Conservation (phyloP, 805 yeast species). For the Starmerella geochares region DNA sequence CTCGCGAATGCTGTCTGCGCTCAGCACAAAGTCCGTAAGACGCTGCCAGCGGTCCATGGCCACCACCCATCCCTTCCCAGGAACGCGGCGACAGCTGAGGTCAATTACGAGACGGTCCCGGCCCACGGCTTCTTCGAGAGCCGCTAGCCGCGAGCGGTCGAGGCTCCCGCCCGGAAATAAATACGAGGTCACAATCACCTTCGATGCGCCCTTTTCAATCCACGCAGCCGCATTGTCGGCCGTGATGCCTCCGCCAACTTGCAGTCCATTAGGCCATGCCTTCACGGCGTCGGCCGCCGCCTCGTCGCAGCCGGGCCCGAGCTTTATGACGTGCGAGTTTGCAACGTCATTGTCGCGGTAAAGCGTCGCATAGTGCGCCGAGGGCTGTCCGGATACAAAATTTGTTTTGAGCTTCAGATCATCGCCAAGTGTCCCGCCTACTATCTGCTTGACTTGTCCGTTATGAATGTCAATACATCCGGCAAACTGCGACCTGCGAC, state of each 20-base stretch:
- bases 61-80: conserved; percentile 62
- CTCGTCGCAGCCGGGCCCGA: conserved; percentile 71
- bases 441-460: conserved; percentile 93
- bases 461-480: conserved; percentile 94
- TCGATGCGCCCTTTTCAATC: conserved; percentile 70
- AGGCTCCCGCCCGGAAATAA: conserved; percentile 59
- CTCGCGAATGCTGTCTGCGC: conserved; percentile 41
- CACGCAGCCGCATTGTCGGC: conserved; percentile 62
- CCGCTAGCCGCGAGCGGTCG: conserved; percentile 41
- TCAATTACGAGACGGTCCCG: conserved; percentile 66
- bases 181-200: conserved; percentile 89
- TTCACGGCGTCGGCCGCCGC: conserved; percentile 70
- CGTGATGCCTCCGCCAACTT: conserved; percentile 90
- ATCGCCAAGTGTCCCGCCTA: conserved; percentile 70
- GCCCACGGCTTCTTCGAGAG: conserved; percentile 50
- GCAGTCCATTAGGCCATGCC: conserved; percentile 65
- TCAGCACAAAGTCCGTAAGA: conserved; percentile 55
- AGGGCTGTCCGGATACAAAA: conserved; percentile 64
- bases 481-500: conserved; percentile 40
- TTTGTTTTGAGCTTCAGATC: conserved; percentile 49
- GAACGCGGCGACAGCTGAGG: conserved; percentile 63
- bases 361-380: conserved; percentile 63
- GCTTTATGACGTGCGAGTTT: conserved; percentile 89
- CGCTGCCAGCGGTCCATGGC: conserved; percentile 98
- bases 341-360: conserved; percentile 48